Base-by-base conservation (phyloP, 257 asterid species). In the Nicotiana noctiflora region DNA sequence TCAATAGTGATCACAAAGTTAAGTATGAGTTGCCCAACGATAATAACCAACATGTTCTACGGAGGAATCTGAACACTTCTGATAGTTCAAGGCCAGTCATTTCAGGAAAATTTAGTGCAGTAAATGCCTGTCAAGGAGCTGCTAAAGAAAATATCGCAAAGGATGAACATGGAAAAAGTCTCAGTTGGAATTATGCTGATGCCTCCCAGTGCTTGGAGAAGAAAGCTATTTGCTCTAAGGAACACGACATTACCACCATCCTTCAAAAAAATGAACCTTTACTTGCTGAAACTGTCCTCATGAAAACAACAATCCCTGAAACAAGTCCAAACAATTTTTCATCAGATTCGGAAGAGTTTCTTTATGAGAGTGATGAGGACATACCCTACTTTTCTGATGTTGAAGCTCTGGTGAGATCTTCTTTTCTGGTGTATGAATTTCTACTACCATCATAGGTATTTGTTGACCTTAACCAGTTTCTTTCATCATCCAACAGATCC, bases 381-480 rank as follows among this genome's bases (percentile, higher is more conserved):
- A 82, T 90, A 84, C 97, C 97, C 79, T 87, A 68, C 83, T 92
- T 86, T 85, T 91, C 97, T 75, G 97, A 94, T 82, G 92, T 94
- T 51, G 97, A 94, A 85, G 91, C 90, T 46, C 88, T 94, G 98
- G 98, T 94, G 90, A 86, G 78, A 65, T 82, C 31, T 62, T n/a
- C 49, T 78, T 60, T 3, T 81, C 77, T 62, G 84, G 23, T 81
- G 51, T 23, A 74, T 74, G 79, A 49, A 53, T 59, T 49, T 74
- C 23, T 21, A 49, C 61, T 18, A 14, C 40, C 79, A 53, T 82
- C 60, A 46, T 80, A 57, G 76, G 53, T 80, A 83, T 17, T 76
- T 25, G 53, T 59, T 82, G 84, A 76, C 46, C 0, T 76, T 66
- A 31, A 29, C 64, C 60, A 75, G 61, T 31, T 80, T 76, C 82